Conservation (phyloP, 192 early-diverging fungal genomes). For the Entomortierella beljakovae region DNA sequence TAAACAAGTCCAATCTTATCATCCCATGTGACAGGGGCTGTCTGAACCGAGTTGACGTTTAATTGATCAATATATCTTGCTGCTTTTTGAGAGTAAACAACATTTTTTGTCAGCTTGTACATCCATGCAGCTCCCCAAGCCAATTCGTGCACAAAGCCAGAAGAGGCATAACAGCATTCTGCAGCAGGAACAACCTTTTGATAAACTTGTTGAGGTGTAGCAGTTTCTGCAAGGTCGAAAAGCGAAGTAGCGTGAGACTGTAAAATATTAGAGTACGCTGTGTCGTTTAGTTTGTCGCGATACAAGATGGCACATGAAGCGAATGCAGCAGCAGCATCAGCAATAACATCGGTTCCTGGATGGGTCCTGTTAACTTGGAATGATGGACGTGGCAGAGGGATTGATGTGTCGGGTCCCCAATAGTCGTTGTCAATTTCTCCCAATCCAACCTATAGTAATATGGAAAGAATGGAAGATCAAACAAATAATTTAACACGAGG, state of each 20-base stretch:
- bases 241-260: slow-evolving; percentile 57
- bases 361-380: slow-evolving; percentile 56
- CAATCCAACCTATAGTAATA: slow-evolving; percentile 53
- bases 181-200: slow-evolving; percentile 52
- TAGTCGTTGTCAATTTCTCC: slow-evolving; percentile 65
- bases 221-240: slow-evolving; percentile 61
- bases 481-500: neutral
- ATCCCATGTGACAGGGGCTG: slow-evolving; percentile 62
- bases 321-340: slow-evolving; percentile 65
- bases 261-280: slow-evolving; percentile 56
- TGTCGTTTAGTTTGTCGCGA: slow-evolving; percentile 61
- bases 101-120: slow-evolving; percentile 59
- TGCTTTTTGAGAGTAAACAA: slow-evolving; percentile 59
- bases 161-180: slow-evolving; percentile 56
- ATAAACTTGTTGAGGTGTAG: slow-evolving; percentile 59
- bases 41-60: slow-evolving; percentile 18
- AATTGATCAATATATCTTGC: slow-evolving; percentile 58
- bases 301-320: slow-evolving; percentile 66
- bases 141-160: slow-evolving; percentile 57
- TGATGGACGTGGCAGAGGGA: slow-evolving; percentile 66
- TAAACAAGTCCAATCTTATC: slow-evolving; percentile 60
- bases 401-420: slow-evolving; percentile 67
- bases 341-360: slow-evolving; percentile 67
- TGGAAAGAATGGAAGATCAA: slow-evolving; percentile 15
- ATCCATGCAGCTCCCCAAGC: slow-evolving; percentile 70